Evolutionary conservation across 257 asterid species (phyloP), one percentile per base, ranked within the genome.

Genomic region (Solanum sejunctum): DNA sequence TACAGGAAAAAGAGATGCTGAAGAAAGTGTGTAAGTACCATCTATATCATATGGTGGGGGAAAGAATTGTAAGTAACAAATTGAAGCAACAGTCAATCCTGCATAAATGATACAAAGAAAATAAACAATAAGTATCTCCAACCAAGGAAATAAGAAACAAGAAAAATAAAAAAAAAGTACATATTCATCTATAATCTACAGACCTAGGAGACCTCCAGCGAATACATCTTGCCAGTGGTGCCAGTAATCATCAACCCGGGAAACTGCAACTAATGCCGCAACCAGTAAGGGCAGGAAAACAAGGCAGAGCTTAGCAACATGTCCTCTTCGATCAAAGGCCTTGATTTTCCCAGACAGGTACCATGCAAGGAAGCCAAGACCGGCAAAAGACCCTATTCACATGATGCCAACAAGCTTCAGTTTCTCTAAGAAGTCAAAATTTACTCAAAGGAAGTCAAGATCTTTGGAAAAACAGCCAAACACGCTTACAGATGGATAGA

Each of bases 161-260:
- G 28, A 77, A 75, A 82, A 12, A 61, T 23, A 28, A 82, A 43
- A 85, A 28, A 82, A 43, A 56, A 75, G 87, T 41, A 18, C 82
- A 52, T 51, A 47, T 1, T 61, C 78, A 52, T 85, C 69, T 70
- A 64, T 18, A 80, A 64, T 52, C 45, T 83, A 86, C 86, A 81
- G 86, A 93, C 97, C 96, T 89, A 91, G 66, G 85, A 91, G 87
- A 75, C 93, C 94, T 84, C 98, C 96, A 72, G 94, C 92, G 83
- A 91, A 93, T 83, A 94, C 93, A 87, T 93, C 98, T 87, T 93
- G 93, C 97, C 97, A 93, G 69, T 93, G 97, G 88, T 94, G 98
- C 98, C 96, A 92, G 83, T 94, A 94, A 64, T 94, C 97, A 87
- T 93, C 96, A 70, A 94, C 95, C 85, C 98, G 90, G n/a, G 98